Conservation (phyloP, 148 eudicot genomes). For the Diospyros kaki region DNA sequence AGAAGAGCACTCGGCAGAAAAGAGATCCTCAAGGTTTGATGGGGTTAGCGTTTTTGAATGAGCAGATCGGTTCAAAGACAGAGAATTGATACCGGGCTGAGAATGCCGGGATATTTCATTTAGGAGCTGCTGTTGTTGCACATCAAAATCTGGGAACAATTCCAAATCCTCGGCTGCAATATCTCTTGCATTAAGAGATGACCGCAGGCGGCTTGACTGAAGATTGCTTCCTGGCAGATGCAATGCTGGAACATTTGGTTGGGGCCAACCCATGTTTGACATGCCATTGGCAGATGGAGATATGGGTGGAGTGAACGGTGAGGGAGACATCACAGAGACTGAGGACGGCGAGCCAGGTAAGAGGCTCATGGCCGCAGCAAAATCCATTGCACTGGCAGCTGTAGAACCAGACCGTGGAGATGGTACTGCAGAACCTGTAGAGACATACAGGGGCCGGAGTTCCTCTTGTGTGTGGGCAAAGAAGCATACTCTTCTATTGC, state of each 20-base stretch:
- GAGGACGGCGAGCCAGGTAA: constrained; percentile 74
- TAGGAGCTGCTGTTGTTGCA: constrained; percentile 38
- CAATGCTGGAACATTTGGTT: constrained; percentile 60
- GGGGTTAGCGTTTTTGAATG: constrained; percentile 56
- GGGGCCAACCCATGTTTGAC: constrained; percentile 50
- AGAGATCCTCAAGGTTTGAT: constrained; percentile 72
- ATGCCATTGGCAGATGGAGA: constrained; percentile 53
- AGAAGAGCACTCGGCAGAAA: constrained; percentile 60
- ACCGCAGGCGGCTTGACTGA: constrained; percentile 70
- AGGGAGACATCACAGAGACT: constrained; percentile 43
- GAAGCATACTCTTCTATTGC: constrained; percentile 16
- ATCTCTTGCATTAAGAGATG: constrained; percentile 66
- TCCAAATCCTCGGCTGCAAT: constrained; percentile 45
- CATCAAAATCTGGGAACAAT: constrained; percentile 48
- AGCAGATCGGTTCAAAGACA: constrained; percentile 40
- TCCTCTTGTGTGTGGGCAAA: constrained; percentile 13
- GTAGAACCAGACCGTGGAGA: constrained; percentile 50
- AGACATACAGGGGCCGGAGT: constrained; percentile 11
- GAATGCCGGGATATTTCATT: constrained; percentile 48
- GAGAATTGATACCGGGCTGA: constrained; percentile 40
- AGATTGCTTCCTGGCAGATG: constrained; percentile 64
- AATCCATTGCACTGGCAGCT: constrained; percentile 52
- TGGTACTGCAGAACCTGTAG: constrained; percentile 61
- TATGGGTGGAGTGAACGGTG: constrained; percentile 55
- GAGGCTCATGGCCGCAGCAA: constrained; percentile 65